These are phyloP conservation scores for Forsythia suspensa DNA, from an alignment of 257 asterid species.

Conservation along the genomic window DNA sequence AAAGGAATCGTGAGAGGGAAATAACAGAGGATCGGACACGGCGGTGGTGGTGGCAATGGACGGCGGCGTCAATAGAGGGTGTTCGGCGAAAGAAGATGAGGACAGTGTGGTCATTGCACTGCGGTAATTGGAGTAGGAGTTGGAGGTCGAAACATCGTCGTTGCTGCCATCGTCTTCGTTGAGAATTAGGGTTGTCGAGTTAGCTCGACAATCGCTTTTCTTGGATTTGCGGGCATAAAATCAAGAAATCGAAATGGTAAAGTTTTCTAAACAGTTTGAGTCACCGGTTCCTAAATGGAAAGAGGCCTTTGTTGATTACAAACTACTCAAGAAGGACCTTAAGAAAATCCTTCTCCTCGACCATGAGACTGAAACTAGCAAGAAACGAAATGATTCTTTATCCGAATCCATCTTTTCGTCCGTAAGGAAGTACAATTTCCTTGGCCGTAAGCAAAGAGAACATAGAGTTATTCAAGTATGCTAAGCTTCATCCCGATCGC, in stretches of 20 bases:
- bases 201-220: too few species aligned
- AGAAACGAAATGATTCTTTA: constrained; percentile 27
- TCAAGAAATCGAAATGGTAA: constrained; percentile 54
- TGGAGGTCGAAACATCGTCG: constrained; percentile 53
- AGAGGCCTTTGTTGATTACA: constrained; percentile 70
- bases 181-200: constrained; percentile 44
- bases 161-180: constrained; percentile 22
- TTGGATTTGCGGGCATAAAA: too few species aligned
- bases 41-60: constrained; percentile 44
- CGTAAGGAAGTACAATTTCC: constrained; percentile 37
- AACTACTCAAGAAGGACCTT: too few species aligned
- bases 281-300: constrained; percentile 89
- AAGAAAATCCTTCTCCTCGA: too few species aligned
- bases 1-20: constrained; percentile 33
- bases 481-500: not conserved
- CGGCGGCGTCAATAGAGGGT: constrained; percentile 45
- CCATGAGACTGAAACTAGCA: constrained; percentile 15
- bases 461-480: constrained; percentile 61
- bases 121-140: constrained; percentile 58
- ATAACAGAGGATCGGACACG: constrained; percentile 65
- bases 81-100: constrained; percentile 29
- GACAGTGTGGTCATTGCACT: constrained; percentile 79
- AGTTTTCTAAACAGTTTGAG: constrained; percentile 82
- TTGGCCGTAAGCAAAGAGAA: constrained; percentile 44
- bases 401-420: constrained; percentile 24